These are phyloP conservation scores for Arthrinium puccinioides DNA, from an alignment of 2,329 filamentous ascomycete genomes.

Conservation along the genomic window DNA sequence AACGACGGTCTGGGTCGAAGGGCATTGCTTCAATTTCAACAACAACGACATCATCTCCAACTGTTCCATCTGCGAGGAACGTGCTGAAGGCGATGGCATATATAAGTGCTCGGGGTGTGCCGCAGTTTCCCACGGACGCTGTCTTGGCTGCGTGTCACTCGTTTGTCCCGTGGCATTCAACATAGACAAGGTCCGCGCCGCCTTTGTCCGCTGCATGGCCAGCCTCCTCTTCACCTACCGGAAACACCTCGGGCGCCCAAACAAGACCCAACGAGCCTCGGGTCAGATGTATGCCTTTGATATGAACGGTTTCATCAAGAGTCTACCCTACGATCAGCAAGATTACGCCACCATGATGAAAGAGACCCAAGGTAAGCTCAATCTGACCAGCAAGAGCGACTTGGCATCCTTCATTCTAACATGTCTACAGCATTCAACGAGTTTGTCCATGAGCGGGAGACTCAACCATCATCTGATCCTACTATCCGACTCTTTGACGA, in stretches of 20 bases:
- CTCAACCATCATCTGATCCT: slow-evolving; percentile 52
- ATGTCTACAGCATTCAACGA: slow-evolving; percentile 59
- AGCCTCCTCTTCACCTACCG: slow-evolving; percentile 60
- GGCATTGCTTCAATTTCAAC: slow-evolving; percentile 69
- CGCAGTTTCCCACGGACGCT: slow-evolving; percentile 49
- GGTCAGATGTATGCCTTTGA: slow-evolving; percentile 58
- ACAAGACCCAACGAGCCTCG: slow-evolving; percentile 51
- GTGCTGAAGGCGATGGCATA: slow-evolving; percentile 62
- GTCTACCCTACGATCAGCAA: slow-evolving; percentile 58
- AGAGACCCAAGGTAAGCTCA: slow-evolving; percentile 54
- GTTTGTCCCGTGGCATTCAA: slow-evolving; percentile 58
- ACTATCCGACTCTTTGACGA: slow-evolving; percentile 74
- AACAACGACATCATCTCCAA: slow-evolving; percentile 49
- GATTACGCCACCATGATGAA: slow-evolving; percentile 58
- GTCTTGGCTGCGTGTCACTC: slow-evolving; percentile 55
- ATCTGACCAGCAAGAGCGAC: too few relatives aligned
- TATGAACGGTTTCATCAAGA: slow-evolving; percentile 58
- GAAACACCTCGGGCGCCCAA: slow-evolving; percentile 53
- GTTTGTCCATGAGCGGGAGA: slow-evolving; percentile 78
- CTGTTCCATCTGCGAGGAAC: slow-evolving; percentile 73
- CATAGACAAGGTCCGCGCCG: slow-evolving; percentile 52
- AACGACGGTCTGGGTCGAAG: slow-evolving; percentile 76
- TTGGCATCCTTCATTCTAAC: slow-evolving; percentile 3
- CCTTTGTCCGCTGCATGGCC: slow-evolving; percentile 59
- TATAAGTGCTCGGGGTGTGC: slow-evolving; percentile 66